These are phyloP conservation scores for Elasticomyces elasticus DNA, from an alignment of 495 filamentous ascomycete genomes.

Conservation along the genomic window DNA sequence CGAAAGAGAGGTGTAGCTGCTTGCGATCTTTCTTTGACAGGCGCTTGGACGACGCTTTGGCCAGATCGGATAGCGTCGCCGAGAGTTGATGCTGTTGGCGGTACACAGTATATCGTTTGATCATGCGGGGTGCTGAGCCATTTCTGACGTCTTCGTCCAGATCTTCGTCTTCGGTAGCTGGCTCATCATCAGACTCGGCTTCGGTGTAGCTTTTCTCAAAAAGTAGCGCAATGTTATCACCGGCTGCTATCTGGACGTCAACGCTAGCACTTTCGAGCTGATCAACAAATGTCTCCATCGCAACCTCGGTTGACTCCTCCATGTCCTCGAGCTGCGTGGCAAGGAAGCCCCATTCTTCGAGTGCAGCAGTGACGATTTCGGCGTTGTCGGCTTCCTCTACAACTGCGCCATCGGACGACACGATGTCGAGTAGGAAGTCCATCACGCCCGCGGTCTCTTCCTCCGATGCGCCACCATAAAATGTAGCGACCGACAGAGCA, in stretches of 20 bases:
- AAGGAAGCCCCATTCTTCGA: constrained; percentile 81
- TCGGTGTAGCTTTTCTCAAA: constrained; percentile 72
- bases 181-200: constrained; percentile 39
- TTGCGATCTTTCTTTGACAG: constrained; percentile 74
- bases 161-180: constrained; percentile 18
- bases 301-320: constrained; percentile 57
- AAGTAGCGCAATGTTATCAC: constrained; percentile 79
- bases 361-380: constrained; percentile 68
- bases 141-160: not conserved
- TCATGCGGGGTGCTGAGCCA: constrained; percentile 40
- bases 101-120: constrained; percentile 42
- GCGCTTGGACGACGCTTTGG: constrained; percentile 53
- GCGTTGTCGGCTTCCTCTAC: constrained; percentile 66
- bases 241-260: constrained; percentile 73
- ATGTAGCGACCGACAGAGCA: constrained; percentile 58
- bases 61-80: constrained; percentile 42
- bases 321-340: constrained; percentile 76
- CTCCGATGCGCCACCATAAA: constrained; percentile 69
- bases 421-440: constrained; percentile 74
- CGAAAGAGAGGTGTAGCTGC: constrained; percentile 64
- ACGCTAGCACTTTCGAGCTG: constrained; percentile 71
- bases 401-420: constrained; percentile 70
- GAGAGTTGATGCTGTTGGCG: constrained; percentile 35
- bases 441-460: constrained; percentile 65
- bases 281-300: constrained; percentile 80